Base-by-base conservation (phyloP, 2,329 filamentous ascomycete genomes). In the Hypoxylon sp. region DNA sequence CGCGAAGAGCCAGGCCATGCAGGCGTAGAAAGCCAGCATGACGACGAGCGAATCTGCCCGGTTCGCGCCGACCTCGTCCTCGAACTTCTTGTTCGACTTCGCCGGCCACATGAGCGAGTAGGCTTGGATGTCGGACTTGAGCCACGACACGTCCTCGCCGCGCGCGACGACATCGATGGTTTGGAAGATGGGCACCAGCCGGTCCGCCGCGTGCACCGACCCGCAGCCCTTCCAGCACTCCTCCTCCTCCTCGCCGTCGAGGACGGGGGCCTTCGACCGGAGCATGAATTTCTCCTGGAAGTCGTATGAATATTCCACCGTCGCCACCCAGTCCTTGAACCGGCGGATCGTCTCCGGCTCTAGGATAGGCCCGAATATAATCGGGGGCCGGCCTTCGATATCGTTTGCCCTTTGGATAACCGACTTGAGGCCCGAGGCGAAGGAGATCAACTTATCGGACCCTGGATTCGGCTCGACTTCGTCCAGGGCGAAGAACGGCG, bases 21-120 rank as follows among this genome's bases (percentile, higher is more conserved):
- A 45, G n/a, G 60, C 53, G 40, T 63, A 63, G 53, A 63, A 63
- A 14, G 30, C 42, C 1, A 63, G 53, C 53, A 63, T 48, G 46
- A 20, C 42, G 30, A 53, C 30, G 38, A 63, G 40, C 5, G 60
- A 16, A 20, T 30, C 28, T 1, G 33, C 18, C 4, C 57, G 12
- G 14, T 52, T 57, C 1, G 14, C 46, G 16, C n/a, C 16, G 28
- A 63, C 52, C 40, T 57, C 53, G 30, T 57, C 52, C 48, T 57
- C 22, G 30, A 63, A 63, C 3, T 26, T 18, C 48, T 28, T 28
- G 16, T 28, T 53, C 4, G 53, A 40, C 33, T 63, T 63, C 1
- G 60, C 40, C 16, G 60, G 60, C 60, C 60, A 63, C 60, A 57
- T 57, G 38, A 63, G 53, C 7, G 53, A 40, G 42, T 63, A 63